Conservation (phyloP, 1,139 yeast species). For the Sugiyamaella grinbergsii region DNA sequence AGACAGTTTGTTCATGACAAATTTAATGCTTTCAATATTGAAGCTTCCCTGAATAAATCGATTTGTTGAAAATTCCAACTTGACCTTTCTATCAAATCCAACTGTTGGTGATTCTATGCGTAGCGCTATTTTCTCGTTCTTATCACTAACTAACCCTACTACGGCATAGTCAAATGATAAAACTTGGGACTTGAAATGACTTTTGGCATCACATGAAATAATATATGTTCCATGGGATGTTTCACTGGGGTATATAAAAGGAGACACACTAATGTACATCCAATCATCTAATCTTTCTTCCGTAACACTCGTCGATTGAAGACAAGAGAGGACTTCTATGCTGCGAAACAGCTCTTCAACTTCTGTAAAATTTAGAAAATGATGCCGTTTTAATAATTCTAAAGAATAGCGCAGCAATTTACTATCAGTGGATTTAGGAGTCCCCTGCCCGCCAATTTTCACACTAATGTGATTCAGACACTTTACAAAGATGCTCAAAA, state of each 20-base stretch:
- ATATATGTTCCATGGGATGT: slow-evolving; percentile 19
- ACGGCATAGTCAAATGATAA: slow-evolving; percentile 27
- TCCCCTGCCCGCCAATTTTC: slow-evolving; percentile 26
- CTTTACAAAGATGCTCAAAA: slow-evolving; percentile 66
- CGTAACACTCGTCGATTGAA: slow-evolving; percentile 11
- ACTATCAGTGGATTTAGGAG: slow-evolving; percentile 11
- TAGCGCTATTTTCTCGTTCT: slow-evolving; percentile 18
- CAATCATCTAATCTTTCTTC: slow-evolving; percentile 28
- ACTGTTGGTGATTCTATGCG: slow-evolving; percentile 19
- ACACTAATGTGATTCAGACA: slow-evolving; percentile 59
- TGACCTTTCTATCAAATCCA: slow-evolving; percentile 10
- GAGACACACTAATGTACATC: slow-evolving; percentile 29
- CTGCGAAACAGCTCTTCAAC: slow-evolving; percentile 27
- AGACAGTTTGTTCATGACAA: slow-evolving; percentile 32
- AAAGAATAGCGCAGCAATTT: slow-evolving; percentile 36
- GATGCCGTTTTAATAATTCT: slow-evolving; percentile 38
- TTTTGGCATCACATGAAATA: slow-evolving; percentile 4
- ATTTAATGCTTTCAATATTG: slow-evolving; percentile 31
- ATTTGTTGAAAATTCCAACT: slow-evolving; percentile 30
- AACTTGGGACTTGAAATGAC: slow-evolving; percentile 17
- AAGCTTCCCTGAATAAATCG: slow-evolving; percentile 37
- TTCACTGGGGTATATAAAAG: slow-evolving; percentile 23
- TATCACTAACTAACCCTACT: slow-evolving; percentile 19
- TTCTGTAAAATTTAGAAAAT: slow-evolving; percentile 28
- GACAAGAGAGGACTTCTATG: slow-evolving; percentile 27